Base-by-base conservation (phyloP, 2,329 filamentous ascomycete species). In the Cytospora piceae region DNA sequence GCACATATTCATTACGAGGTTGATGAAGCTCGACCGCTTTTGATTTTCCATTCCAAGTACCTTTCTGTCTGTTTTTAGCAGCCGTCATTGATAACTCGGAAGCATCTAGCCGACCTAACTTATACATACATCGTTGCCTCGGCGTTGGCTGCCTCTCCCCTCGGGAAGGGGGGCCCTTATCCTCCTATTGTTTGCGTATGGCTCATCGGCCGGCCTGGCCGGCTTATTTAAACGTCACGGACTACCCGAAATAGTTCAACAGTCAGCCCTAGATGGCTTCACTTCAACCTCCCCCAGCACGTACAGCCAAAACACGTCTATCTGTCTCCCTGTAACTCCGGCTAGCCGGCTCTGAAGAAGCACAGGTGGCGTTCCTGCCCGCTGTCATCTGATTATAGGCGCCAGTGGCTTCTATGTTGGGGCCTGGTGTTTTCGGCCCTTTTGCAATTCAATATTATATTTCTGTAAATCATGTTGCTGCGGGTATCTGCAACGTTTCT, bases 171-270 rank as follows among this genome's bases (percentile, higher is more conserved):
- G n/a, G n/a, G n/a, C n/a, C n/a, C n/a, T n/a, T n/a, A n/a, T n/a
- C n/a, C n/a, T n/a, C n/a, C n/a, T n/a, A n/a, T n/a, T n/a, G n/a
- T n/a, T n/a, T n/a, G 22, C 34, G 11, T 42, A 32, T n/a, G 39
- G 59, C 46, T 62, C 52, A 56, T 46, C 20, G 22, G 29, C 52
- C 37, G 37, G 60, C 51, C 42, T 42, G 24, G 11, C 59, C 52
- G 52, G 52, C 60, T 62, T 49, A 56, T 34, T 31, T 24, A 9
- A 24, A 15, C 6, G 15, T 12, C 39, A 42, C 39, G 39, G 39
- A 42, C 39, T 42, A n/a, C 60, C 32, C 52, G 49, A 49, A 62
- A 62, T 56, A 62, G 60, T 24, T 37, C 34, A 49, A 56, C 60
- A 32, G 4, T 34, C 52, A 62, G 52, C 60, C 51, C 60, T 53